These are phyloP conservation scores for Buxus sempervirens DNA, from an alignment of 164 flowering plant genomes.

Conservation along the genomic window DNA sequence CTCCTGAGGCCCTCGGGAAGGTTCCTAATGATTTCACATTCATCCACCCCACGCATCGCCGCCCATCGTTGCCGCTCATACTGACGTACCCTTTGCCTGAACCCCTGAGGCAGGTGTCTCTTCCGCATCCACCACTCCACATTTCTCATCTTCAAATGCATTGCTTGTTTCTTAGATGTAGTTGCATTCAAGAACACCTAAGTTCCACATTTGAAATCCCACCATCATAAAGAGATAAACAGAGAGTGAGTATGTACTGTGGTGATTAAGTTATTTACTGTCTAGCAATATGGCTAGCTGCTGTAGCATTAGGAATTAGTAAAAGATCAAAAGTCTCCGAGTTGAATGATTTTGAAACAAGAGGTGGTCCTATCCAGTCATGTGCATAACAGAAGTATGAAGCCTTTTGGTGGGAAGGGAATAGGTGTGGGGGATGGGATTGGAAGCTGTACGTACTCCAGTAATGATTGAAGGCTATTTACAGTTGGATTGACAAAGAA, in stretches of 20 bases:
- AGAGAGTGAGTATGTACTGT: no score
- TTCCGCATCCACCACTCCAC: constrained; percentile 96
- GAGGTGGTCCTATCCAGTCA: no score
- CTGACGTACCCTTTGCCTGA: constrained; percentile 78
- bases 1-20: constrained; percentile 93
- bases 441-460: not conserved
- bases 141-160: constrained; percentile 93
- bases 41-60: constrained; percentile 95
- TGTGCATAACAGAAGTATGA: no score
- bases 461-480: not conserved
- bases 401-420: no score
- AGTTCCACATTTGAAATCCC: not conserved
- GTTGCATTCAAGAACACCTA: constrained; percentile 45
- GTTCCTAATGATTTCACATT: constrained; percentile 71
- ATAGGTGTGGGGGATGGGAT: no score
- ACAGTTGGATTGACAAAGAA: not conserved
- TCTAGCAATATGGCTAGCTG: no score
- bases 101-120: constrained; percentile 59
- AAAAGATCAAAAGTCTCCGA: no score
- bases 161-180: constrained; percentile 89
- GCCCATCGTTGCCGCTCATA: constrained; percentile 95
- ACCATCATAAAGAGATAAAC: not conserved
- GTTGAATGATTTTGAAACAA: no score
- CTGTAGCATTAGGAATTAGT: no score
- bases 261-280: no score